A percentile compares a stretch with the other conserved stretches of the same genome.
These are phyloP conservation scores for Cryptosporidium parvum DNA, from an alignment of 169 alveolate species.

Conservation along the genomic window DNA sequence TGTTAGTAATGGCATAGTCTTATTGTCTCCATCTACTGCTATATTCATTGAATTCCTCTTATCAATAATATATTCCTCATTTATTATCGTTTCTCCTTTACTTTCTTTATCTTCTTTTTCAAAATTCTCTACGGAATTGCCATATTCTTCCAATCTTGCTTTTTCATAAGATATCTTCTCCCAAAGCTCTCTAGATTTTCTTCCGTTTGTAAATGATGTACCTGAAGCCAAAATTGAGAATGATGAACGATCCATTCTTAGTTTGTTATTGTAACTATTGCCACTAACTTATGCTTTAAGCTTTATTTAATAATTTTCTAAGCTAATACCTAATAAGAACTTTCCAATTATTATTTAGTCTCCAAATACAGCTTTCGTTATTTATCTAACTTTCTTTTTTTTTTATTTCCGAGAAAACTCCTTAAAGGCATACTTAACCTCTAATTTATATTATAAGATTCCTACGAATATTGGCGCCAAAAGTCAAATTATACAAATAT, in stretches of 20 bases:
- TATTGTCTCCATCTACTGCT: slow-evolving; percentile 67
- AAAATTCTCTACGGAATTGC: neutral
- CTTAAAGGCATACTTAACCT: slow-evolving; percentile 5
- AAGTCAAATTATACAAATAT: neutral
- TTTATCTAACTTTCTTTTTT: neutral
- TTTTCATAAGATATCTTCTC: slow-evolving; percentile 44
- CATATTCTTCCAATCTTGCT: neutral
- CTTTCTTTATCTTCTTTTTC: neutral
- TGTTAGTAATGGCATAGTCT: slow-evolving; percentile 26
- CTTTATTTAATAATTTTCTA: too few relatives aligned
- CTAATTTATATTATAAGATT: slow-evolving; percentile 18
- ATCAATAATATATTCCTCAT: neutral
- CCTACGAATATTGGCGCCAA: neutral
- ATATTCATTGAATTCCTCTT: slow-evolving; percentile 40
- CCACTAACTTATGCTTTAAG: neutral
- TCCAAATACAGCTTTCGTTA: neutral
- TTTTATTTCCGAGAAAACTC: neutral
- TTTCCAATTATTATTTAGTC: neutral
- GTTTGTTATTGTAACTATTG: neutral
- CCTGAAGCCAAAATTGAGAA: slow-evolving; percentile 69
- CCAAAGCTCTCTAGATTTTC: slow-evolving; percentile 69
- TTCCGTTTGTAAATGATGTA: slow-evolving; percentile 62
- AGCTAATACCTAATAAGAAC: neutral
- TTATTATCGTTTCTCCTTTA: neutral
- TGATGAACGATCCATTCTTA: slow-evolving; percentile 23